Evolutionary conservation across 2,329 filamentous ascomycete species (phyloP).

Genomic region (Hymenoscyphus linearis): DNA sequence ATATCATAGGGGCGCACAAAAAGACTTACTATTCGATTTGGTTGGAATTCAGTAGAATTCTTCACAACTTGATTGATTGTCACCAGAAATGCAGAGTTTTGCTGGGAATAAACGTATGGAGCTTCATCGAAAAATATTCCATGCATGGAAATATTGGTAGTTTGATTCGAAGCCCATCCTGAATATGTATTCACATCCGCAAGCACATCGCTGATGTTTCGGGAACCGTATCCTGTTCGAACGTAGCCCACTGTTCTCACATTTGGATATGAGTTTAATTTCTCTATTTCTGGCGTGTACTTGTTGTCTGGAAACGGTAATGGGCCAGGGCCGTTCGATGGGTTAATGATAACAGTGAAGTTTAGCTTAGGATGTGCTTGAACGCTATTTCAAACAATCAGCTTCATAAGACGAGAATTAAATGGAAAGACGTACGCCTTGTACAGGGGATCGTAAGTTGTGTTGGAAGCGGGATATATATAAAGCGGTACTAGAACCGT

Average conservation of each 20-base stretch:
- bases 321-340: slow-evolving; percentile 30
- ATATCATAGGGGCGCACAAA: not conserved
- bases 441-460: slow-evolving; percentile 14
- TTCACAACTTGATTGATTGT: not conserved
- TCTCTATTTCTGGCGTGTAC: slow-evolving; percentile 30
- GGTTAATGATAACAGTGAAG: slow-evolving; percentile 27
- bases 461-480: not conserved
- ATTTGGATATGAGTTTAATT: slow-evolving; percentile 35
- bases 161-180: slow-evolving; percentile 24
- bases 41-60: not conserved
- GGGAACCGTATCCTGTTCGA: slow-evolving; percentile 30
- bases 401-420: not conserved
- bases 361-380: slow-evolving; percentile 21
- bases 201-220: slow-evolving; percentile 29
- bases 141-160: slow-evolving; percentile 6
- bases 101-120: not conserved
- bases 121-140: slow-evolving; percentile 19
- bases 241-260: slow-evolving; percentile 38
- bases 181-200: slow-evolving; percentile 34
- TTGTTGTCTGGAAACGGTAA: slow-evolving; percentile 28
- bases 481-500: not conserved
- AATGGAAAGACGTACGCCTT: slow-evolving; percentile 9
- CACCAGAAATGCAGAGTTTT: not conserved
- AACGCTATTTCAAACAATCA: slow-evolving; percentile 8
- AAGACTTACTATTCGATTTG: not conserved